A percentile compares a stretch with the other conserved stretches of the same genome.
Conservation (phyloP, 306 rosid species). For the Fagus crenata region DNA sequence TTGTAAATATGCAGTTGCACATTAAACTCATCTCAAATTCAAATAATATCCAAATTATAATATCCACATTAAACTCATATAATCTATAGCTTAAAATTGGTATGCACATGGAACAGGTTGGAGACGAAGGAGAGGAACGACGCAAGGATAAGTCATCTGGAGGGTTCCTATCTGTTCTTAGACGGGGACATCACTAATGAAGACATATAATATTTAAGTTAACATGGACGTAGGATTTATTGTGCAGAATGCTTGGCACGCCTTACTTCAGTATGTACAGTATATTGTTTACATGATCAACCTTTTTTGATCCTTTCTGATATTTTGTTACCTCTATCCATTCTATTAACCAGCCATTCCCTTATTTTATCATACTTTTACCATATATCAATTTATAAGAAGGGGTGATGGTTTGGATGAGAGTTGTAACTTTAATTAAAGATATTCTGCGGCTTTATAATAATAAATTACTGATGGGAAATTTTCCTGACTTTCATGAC, state of each 20-base stretch:
- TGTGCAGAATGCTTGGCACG: slow-evolving; percentile 23
- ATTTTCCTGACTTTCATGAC: not conserved
- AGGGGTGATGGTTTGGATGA: slow-evolving; percentile 23
- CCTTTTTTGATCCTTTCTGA: slow-evolving; percentile 6
- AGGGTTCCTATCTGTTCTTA: slow-evolving; percentile 62
- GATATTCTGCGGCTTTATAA: slow-evolving; percentile 16
- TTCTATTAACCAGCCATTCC: slow-evolving; percentile 28
- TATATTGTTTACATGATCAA: slow-evolving; percentile 23
- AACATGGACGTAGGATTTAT: slow-evolving; percentile 35
- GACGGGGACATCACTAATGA: slow-evolving; percentile 63
- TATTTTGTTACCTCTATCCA: slow-evolving; percentile 6
- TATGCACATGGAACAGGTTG: slow-evolving; percentile 44
- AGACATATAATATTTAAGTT: slow-evolving; percentile 17
- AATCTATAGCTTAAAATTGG: not conserved
- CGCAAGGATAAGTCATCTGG: slow-evolving; percentile 57
- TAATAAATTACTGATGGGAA: not conserved
- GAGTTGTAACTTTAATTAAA: slow-evolving; percentile 22
- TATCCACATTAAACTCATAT: not conserved
- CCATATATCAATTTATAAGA: not conserved
- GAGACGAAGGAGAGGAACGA: slow-evolving; percentile 65
- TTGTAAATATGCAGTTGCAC: too few relatives aligned
- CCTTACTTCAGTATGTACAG: slow-evolving; percentile 46
- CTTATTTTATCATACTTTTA: not conserved
- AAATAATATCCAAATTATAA: too few relatives aligned
- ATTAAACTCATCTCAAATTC: too few relatives aligned